Percentiles rank a stretch among this genome's conserved stretches.
phyloP scores from a whole-genome alignment of 768 basidiomycete genomes.

The Serpula lacrymans region DNA sequence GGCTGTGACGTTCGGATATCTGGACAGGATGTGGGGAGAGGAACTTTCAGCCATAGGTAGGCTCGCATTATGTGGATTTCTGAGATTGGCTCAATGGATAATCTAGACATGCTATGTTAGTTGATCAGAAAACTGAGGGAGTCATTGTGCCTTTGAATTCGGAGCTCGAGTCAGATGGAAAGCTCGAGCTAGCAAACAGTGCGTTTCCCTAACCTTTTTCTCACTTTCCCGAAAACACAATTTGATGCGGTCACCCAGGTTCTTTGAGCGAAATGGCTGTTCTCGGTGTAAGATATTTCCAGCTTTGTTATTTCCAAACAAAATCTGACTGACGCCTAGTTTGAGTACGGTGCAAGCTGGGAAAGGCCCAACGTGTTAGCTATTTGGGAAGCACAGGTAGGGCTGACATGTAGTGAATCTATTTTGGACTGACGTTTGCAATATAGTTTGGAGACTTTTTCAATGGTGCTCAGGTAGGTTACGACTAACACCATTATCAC shows the following conservation, averaged over 20 bases:
- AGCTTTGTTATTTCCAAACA: not conserved
- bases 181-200: slow-evolving; percentile 88
- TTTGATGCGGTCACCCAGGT: slow-evolving; percentile 39
- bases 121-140: slow-evolving; percentile 80
- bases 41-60: slow-evolving; percentile 81
- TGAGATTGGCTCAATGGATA: too few relatives aligned
- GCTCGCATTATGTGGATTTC: too few relatives aligned
- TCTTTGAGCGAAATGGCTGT: slow-evolving; percentile 90
- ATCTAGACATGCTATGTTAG: slow-evolving; percentile 81
- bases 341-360: slow-evolving; percentile 91
- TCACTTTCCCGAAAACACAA: not conserved
- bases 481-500: not conserved
- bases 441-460: slow-evolving; percentile 88
- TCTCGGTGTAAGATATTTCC: slow-evolving; percentile 58
- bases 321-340: slow-evolving; percentile 39
- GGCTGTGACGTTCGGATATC: slow-evolving; percentile 85
- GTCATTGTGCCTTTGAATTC: slow-evolving; percentile 83
- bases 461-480: slow-evolving; percentile 73
- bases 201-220: slow-evolving; percentile 16
- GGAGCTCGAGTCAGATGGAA: slow-evolving; percentile 54
- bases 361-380: slow-evolving; percentile 76
- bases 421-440: not conserved
- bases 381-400: slow-evolving; percentile 90
- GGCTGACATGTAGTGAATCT: slow-evolving; percentile 3
- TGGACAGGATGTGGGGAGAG: slow-evolving; percentile 90